Evolutionary conservation across 495 filamentous ascomycete genomes (phyloP), one percentile per base, ranked within the genome.

Genomic region (Staphylotrichum longicolle): DNA sequence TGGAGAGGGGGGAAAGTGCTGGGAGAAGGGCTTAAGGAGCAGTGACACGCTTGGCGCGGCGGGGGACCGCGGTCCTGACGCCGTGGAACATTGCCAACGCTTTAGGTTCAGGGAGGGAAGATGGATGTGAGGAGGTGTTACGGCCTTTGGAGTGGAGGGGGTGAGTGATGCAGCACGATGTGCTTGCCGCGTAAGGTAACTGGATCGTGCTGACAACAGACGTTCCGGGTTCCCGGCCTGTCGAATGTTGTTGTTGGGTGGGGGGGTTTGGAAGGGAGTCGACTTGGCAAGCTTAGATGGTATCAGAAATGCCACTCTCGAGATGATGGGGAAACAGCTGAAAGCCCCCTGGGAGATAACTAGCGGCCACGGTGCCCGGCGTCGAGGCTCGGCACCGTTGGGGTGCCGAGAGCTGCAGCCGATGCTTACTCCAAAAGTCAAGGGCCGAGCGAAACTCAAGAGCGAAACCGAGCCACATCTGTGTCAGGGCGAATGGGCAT

Each of bases 1-100:
- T 27, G 20, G 20, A 12, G 20, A 62, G 46, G n/a, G 20, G 41
- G 34, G 57, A 48, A 57, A 55, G 27, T n/a, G 57, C 48, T n/a
- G 47, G 20, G 20, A 12, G 20, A 62, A 42, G n/a, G 20, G 20
- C 20, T 27, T 27, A 27, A 49, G 35, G 20, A 33, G 49, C 15
- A 14, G 55, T 64, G 39, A 46, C 40, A 64, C 62, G 20, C 62
- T 57, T 58, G 52, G 57, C 52, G 52, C 62, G 57, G 62, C 30
- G 60, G 45, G 45, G 51, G 45, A 27, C 53, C 57, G 34, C 54
- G 56, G 44, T 51, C 32, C 40, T 57, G 57, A 41, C 40, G 46
- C 53, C 39, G 52, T 60, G 58, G 30, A 57, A 60, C 62, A 33
- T 56, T 51, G 50, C 32, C 50, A 59, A 33, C 52, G 33, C 34